A percentile compares a stretch with the other conserved stretches of the same genome.
phyloP scores from a whole-genome alignment of 768 basidiomycete genomes.

The Lactarius vividus region DNA sequence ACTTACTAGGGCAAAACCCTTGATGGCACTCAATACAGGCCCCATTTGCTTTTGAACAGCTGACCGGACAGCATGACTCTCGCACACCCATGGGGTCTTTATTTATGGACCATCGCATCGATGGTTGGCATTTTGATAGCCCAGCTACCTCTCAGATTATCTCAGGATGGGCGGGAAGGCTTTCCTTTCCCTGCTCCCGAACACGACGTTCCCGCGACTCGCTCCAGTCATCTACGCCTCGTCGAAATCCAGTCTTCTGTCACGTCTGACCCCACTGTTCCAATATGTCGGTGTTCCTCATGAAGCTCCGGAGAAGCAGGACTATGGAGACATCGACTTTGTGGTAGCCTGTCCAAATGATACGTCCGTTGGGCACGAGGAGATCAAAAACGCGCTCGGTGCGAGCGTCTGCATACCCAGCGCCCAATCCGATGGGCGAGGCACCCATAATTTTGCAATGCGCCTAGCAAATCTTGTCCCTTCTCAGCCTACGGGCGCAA shows the following conservation, averaged over 20 bases:
- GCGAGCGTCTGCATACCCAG: conserved; percentile 40
- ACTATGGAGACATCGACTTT: conserved; percentile 71
- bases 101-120: background rate
- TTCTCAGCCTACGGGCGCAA: conserved; percentile 34
- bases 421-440: conserved; percentile 48
- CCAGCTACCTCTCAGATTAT: background rate
- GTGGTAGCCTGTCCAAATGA: conserved; percentile 50
- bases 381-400: conserved; percentile 41
- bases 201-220: conserved; percentile 57
- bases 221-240: conserved; percentile 51
- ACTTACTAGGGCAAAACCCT: too few species aligned
- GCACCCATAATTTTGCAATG: conserved; percentile 65
- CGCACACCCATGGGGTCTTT: background rate
- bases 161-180: conserved; percentile 67
- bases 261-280: conserved; percentile 48
- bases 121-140: background rate
- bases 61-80: background rate
- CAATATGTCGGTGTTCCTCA: conserved; percentile 50
- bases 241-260: conserved; percentile 46
- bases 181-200: conserved; percentile 46
- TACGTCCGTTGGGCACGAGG: conserved; percentile 20
- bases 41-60: background rate
- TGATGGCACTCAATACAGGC: background rate
- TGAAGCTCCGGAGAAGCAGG: conserved; percentile 63
- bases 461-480: conserved; percentile 39